Conservation (phyloP, 208 protist species). For the Vickermania spadyakhi region DNA sequence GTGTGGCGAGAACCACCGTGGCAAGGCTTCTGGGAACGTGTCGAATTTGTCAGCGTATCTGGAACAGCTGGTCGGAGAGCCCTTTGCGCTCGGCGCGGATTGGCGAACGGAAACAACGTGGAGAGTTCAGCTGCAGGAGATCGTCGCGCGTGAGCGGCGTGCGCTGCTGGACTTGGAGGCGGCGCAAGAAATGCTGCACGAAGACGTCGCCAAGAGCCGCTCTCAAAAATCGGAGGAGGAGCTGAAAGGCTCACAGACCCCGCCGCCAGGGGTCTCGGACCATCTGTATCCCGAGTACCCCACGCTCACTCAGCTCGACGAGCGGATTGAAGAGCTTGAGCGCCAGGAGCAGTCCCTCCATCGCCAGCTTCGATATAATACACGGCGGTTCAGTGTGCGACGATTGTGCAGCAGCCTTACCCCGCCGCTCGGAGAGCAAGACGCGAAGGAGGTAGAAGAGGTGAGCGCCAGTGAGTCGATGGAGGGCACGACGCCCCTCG, state of each 20-base stretch:
- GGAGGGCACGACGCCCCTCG: no score
- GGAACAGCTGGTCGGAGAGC: no score
- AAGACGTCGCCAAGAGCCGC: slow-evolving; percentile 38
- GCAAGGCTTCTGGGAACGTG: no score
- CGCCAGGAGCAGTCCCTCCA: slow-evolving; percentile 50
- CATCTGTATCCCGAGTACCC: slow-evolving; percentile 14
- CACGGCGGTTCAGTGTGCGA: slow-evolving; percentile 49
- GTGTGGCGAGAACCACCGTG: neutral
- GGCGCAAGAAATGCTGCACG: slow-evolving; percentile 67
- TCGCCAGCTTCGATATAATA: slow-evolving; percentile 34
- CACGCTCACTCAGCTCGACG: slow-evolving; percentile 37
- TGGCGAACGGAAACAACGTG: slow-evolving; percentile 23
- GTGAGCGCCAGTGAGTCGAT: no score
- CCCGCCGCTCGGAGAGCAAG: slow-evolving; percentile 4
- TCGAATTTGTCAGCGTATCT: no score
- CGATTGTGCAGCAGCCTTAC: slow-evolving; percentile 51
- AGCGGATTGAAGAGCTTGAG: slow-evolving; percentile 44
- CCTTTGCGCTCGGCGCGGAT: slow-evolving; percentile 14
- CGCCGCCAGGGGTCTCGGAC: neutral
- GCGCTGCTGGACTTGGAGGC: slow-evolving; percentile 32
- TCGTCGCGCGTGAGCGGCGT: slow-evolving; percentile 7
- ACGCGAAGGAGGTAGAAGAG: neutral
- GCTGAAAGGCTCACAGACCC: neutral
- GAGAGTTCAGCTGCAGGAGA: slow-evolving; percentile 21
- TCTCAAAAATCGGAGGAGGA: slow-evolving; percentile 14